Evolutionary conservation across 352 stramenopile genomes (phyloP), one percentile per base, ranked within the genome.

Genomic region (Phytophthora palmivora): DNA sequence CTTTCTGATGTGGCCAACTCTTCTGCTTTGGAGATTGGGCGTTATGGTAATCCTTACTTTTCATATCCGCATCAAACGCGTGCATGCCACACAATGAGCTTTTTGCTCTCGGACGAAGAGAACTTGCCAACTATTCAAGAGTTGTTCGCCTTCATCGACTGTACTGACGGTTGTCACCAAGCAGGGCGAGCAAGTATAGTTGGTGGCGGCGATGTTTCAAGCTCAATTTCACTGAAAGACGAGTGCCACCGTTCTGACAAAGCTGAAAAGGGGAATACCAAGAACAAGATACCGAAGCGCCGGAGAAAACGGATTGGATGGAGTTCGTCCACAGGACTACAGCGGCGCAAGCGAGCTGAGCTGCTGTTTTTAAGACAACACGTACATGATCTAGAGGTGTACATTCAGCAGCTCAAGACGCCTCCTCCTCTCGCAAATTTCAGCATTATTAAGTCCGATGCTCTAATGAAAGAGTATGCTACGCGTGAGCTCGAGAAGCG

Each of bases 101-200:
- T 63, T 43, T 41, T 63, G 39, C 24, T 24, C 1, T n/a, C 9
- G 16, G 61, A 65, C 10, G 62, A 58, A 15, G 57, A 56, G 21
- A 50, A 68, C 37, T 16, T 63, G 34, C 45, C 42, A 34, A 54
- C 67, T 6, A 47, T 76, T 10, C 34, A 69, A 14, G 64, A 72
- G 33, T 38, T 67, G 0, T 67, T 72, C 7, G 67, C 48, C 36
- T 65, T 76, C 33, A 58, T 76, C 32, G 67, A 76, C 37, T 50
- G 51, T 6, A 11, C 28, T n/a, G 28, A n/a, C n/a, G n/a, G n/a
- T n/a, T n/a, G n/a, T n/a, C n/a, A n/a, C n/a, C n/a, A n/a, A n/a
- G n/a, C n/a, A n/a, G n/a, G n/a, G n/a, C n/a, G n/a, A n/a, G n/a
- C n/a, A n/a, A n/a, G n/a, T n/a, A n/a, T n/a, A n/a, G n/a, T n/a